These are phyloP conservation scores for Neoscytalidium dimidiatum DNA, from an alignment of 2,329 filamentous ascomycete genomes.

Conservation along the genomic window DNA sequence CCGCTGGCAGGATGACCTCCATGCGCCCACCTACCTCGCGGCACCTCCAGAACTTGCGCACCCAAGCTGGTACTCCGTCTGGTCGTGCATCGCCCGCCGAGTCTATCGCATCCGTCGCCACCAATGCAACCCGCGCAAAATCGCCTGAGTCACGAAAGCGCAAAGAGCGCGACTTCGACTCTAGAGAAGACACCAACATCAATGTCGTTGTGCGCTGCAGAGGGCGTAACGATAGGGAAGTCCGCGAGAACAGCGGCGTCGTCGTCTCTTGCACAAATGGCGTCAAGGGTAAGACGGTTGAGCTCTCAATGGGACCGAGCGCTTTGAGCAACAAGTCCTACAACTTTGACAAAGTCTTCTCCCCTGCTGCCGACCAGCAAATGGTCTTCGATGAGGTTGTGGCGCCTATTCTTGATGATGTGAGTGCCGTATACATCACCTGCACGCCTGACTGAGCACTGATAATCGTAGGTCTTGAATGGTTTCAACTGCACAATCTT, in stretches of 20 bases:
- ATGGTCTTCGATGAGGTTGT: slow-evolving; percentile 97
- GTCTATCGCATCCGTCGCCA: slow-evolving; percentile 62
- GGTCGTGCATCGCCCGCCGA: slow-evolving; percentile 69
- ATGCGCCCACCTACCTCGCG: slow-evolving; percentile 59
- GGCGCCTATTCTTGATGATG: slow-evolving; percentile 88
- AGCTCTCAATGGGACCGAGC: slow-evolving; percentile 89
- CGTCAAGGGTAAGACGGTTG: slow-evolving; percentile 80
- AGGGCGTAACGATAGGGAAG: slow-evolving; percentile 88
- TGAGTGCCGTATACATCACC: slow-evolving; percentile 39
- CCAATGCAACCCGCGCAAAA: slow-evolving; percentile 40
- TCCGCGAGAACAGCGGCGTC: slow-evolving; percentile 91
- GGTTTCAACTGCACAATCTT: slow-evolving; percentile 99
- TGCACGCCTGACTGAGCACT: background rate
- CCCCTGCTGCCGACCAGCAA: slow-evolving; percentile 86
- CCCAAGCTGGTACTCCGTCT: slow-evolving; percentile 52
- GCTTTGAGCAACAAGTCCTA: slow-evolving; percentile 95
- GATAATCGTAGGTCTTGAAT: slow-evolving; percentile 70
- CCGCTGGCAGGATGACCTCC: slow-evolving; percentile 51
- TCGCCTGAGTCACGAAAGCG: slow-evolving; percentile 65
- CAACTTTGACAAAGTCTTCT: slow-evolving; percentile 96
- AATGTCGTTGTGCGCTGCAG: slow-evolving; percentile 95
- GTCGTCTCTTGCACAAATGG: slow-evolving; percentile 79
- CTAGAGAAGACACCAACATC: slow-evolving; percentile 86
- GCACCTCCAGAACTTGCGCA: slow-evolving; percentile 50
- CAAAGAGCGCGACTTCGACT: slow-evolving; percentile 82